Percentiles rank a stretch among this genome's conserved stretches.
Conservation (phyloP, 345 rosid species). For the Lagerstroemia speciosa region DNA sequence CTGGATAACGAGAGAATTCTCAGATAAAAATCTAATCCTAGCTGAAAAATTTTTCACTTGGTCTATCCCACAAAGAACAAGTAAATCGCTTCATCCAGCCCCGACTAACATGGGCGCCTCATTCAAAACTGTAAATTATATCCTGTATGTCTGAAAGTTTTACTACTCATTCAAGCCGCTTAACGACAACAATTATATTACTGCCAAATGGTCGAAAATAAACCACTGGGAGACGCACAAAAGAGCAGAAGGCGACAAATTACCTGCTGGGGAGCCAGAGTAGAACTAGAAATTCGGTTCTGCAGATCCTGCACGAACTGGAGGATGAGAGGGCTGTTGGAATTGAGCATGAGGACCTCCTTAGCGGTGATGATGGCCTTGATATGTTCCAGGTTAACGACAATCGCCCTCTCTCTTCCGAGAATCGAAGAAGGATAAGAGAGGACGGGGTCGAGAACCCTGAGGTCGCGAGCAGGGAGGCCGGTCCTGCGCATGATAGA, state of each 20-base stretch:
- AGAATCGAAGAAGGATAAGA: conserved; percentile 47
- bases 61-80: neutral
- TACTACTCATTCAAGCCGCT: too few relatives aligned
- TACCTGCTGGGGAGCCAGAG: conserved; percentile 11
- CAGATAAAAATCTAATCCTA: too few relatives aligned
- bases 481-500: conserved; percentile 44
- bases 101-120: neutral
- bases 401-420: conserved; percentile 44
- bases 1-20: too few relatives aligned
- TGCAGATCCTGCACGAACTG: conserved; percentile 34
- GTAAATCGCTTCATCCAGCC: neutral
- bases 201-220: too few relatives aligned
- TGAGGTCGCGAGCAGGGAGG: conserved; percentile 42
- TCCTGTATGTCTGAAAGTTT: too few relatives aligned
- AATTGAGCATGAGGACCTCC: conserved; percentile 36
- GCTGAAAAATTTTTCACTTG: too few relatives aligned
- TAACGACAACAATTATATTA: too few relatives aligned
- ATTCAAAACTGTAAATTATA: too few relatives aligned
- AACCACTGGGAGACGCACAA: neutral
- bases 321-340: conserved; percentile 27
- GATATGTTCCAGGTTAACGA: conserved; percentile 43
- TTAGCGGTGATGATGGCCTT: conserved; percentile 42
- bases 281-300: conserved; percentile 19
- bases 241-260: neutral
- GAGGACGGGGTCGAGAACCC: conserved; percentile 41